Base-by-base conservation (phyloP, 73 alveolate genomes). In the Tetrahymena borealis region DNA sequence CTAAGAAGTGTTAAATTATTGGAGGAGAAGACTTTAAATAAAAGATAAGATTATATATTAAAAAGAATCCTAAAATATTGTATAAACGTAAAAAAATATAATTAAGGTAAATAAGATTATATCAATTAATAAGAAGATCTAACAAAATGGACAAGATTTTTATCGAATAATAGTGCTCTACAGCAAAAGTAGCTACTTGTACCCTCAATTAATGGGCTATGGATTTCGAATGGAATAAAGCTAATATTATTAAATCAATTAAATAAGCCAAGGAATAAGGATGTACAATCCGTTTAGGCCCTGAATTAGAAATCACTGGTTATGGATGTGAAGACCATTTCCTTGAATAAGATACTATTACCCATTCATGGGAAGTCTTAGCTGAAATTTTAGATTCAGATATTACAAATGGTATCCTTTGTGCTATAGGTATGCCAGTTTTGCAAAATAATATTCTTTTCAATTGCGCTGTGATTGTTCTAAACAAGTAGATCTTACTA, bases 351-450 rank as follows among this genome's bases (percentile, higher is more conserved):
- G 99, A 98, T 94, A 98, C 99, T n/a, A 96, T 96, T 37, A 90
- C 91, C 94, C 99, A 98, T 79, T 96, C 99, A 79, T 97, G 99
- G 99, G 94, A 97, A 42, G 98, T 96, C 16, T 94, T 98, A 39
- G 98, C 96, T 0, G 98, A 95, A 10, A 92, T 98, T 6, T 94
- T 98, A 9, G 94, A 90, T 90, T 91, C 94, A 20, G 95, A 92
- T 78, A 18, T 90, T 91, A 95, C 98, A 11, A 94, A 91, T 33
- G 96, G 94, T 15, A 97, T 97, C n/a, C 77, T 98, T 16, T 95
- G 98, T 91, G 98, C 96, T 90, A 95, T 98, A 60, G 99, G 99
- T 24, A 97, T 97, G 99, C 99, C 99, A 7, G 98, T 97, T 90
- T 91, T 90, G 92, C 97, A 94, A 95, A 95, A 98, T 93, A 93